Percentiles rank a stretch among this genome's conserved stretches.
phyloP scores from a whole-genome alignment of 2,329 filamentous ascomycete genomes.

The Neofusicoccum laricinum region DNA sequence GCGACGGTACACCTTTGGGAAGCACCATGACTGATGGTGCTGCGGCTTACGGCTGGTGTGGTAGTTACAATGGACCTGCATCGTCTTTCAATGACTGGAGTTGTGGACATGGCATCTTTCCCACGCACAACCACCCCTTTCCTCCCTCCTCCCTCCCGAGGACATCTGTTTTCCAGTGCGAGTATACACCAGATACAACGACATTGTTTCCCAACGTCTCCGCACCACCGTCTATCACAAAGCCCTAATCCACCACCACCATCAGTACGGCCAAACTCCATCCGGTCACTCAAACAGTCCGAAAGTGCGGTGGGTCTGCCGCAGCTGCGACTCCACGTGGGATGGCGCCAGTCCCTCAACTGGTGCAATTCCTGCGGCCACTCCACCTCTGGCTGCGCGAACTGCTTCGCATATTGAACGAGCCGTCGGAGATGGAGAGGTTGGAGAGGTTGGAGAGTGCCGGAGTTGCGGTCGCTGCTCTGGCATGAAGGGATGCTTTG shows the following conservation, averaged over 20 bases:
- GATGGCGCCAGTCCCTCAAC: neutral
- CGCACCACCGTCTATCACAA: neutral
- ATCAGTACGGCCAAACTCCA: neutral
- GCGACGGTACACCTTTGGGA: neutral
- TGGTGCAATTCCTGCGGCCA: constrained; percentile 3
- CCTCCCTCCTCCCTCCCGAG: no score
- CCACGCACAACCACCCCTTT: no score
- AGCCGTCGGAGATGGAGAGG: no score
- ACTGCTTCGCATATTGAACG: constrained; percentile 5
- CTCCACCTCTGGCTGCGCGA: neutral
- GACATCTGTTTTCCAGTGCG: no score
- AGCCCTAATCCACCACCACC: neutral
- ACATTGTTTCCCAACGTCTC: no score
- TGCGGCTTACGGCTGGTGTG: no score
- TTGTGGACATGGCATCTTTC: no score
- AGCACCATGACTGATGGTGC: no score
- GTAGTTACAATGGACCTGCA: neutral
- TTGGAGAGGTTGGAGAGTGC: neutral
- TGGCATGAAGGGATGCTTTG: neutral
- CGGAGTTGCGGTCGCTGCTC: neutral
- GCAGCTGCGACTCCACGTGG: neutral
- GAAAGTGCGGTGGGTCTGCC: constrained; percentile 4
- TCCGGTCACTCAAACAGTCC: neutral
- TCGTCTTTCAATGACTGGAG: neutral
- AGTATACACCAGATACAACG: no score